Base-by-base conservation (phyloP, 73 alveolate genomes). In the Effrenium voratum region DNA sequence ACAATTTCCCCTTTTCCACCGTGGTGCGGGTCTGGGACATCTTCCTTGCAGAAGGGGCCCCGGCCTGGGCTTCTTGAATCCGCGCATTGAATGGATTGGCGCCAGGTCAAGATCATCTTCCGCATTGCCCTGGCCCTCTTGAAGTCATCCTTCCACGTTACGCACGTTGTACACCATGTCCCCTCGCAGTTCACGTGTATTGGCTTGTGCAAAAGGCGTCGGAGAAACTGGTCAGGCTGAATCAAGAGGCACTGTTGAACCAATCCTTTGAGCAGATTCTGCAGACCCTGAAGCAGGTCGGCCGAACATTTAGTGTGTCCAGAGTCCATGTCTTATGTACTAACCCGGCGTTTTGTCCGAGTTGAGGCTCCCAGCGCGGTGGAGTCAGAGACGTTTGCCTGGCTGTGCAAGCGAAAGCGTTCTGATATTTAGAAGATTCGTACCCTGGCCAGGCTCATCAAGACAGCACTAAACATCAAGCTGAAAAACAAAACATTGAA, bases 1-100 rank as follows among this genome's bases (percentile, higher is more conserved):
- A 99, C 95, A 99, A 99, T 88, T 99, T 99, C 60, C 99, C 98
- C 60, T 99, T 99, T 93, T 97, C 99, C 63, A 40, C 83, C 41
- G 99, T 99, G 87, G 99, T 99, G 83, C 99, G 99, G 59, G 99
- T 99, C 40, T 99, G 99, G 99, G 99, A 99, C 99, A 99, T 99
- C 68, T 99, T 99, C 99, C 98, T 99, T 81, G 99, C 99, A 24
- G 99, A 99, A 93, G 99, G 99, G 60, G 96, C 47, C 76, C 28
- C 38, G 12, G 52, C 68, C 76, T 38, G 77, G 40, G 34, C 68
- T 47, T 45, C 26, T 73, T 28, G 30, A n/a, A 32, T 13, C 26
- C n/a, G 16, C 30, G 66, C 91, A 26, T 0, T 15, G 68, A 15
- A 22, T 55, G 68, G 30, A 55, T 55, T 55, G 12, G 68, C 68